phyloP scores from a whole-genome alignment of 73 alveolate species.

The Halteria grandinella region DNA sequence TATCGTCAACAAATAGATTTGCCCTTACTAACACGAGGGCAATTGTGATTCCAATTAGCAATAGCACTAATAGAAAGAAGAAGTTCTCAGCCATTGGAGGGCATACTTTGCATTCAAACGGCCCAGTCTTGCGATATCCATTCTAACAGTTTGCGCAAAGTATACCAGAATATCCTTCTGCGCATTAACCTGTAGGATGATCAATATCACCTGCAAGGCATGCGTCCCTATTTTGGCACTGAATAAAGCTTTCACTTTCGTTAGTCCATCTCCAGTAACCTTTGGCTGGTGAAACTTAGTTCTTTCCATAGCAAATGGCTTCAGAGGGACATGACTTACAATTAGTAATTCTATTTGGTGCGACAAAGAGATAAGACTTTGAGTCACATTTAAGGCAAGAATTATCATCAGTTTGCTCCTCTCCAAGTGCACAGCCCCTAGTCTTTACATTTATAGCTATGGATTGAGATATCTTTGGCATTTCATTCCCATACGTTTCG shows the following conservation, averaged over 20 bases:
- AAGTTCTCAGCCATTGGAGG: constrained; percentile 14
- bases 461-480: neutral
- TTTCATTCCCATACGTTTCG: neutral
- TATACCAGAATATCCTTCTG: constrained; percentile 54
- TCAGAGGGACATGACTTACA: constrained; percentile 25
- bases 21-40: constrained; percentile 38
- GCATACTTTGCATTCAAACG: constrained; percentile 36
- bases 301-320: constrained; percentile 54
- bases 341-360: constrained; percentile 4
- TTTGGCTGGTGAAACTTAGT: constrained; percentile 29
- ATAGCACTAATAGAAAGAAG: neutral
- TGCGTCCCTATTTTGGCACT: constrained; percentile 21
- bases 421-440: constrained; percentile 64
- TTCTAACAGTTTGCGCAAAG: constrained; percentile 17
- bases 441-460: neutral
- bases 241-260: constrained; percentile 9
- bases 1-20: constrained; percentile 29
- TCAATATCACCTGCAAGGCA: constrained; percentile 27
- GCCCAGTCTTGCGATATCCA: constrained; percentile 1
- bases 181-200: constrained; percentile 49
- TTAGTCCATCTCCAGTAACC: constrained; percentile 60
- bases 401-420: constrained; percentile 23
- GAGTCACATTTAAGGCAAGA: constrained; percentile 34
- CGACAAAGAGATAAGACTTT: constrained; percentile 21
- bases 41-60: neutral